Evolutionary conservation across 1,284 basidiomycete genomes (phyloP).

Genomic region (Moesziomyces sp.): DNA sequence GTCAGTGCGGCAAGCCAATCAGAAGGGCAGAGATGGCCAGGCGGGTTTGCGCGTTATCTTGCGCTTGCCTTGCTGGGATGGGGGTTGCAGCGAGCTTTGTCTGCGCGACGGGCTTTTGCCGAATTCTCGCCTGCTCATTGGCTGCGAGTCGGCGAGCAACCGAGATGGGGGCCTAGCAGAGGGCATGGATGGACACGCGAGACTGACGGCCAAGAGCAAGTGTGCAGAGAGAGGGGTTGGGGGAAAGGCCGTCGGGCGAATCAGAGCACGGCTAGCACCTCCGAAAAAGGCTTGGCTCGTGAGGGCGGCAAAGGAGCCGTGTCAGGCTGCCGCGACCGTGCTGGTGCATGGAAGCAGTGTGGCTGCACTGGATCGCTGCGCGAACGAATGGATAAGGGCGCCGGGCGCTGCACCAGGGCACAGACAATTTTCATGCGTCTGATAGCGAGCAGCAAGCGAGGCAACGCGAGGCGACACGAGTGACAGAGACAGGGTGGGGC

Average conservation of each 20-base stretch:
- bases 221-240: too few relatives aligned
- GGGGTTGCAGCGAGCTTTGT: neutral
- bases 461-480: neutral
- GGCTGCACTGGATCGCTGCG: too few relatives aligned
- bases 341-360: too few relatives aligned
- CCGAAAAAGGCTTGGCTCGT: constrained; percentile 7
- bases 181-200: constrained; percentile 1
- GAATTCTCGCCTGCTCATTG: constrained; percentile 18
- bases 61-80: too few relatives aligned
- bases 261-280: neutral
- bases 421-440: neutral
- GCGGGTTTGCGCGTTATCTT: too few relatives aligned
- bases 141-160: constrained; percentile 6
- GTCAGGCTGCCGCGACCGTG: too few relatives aligned
- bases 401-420: constrained; percentile 2
- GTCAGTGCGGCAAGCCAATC: too few relatives aligned
- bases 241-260: neutral
- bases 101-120: constrained; percentile 19
- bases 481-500: constrained; percentile 3
- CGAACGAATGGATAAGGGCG: neutral
- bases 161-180: constrained; percentile 1
- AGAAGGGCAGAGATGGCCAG: too few relatives aligned
- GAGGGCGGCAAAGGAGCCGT: neutral
- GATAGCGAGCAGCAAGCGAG: neutral
- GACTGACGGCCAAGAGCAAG: too few relatives aligned